Evolutionary conservation across 257 asterid species (phyloP).

Genomic region (Perilla frutescens): DNA sequence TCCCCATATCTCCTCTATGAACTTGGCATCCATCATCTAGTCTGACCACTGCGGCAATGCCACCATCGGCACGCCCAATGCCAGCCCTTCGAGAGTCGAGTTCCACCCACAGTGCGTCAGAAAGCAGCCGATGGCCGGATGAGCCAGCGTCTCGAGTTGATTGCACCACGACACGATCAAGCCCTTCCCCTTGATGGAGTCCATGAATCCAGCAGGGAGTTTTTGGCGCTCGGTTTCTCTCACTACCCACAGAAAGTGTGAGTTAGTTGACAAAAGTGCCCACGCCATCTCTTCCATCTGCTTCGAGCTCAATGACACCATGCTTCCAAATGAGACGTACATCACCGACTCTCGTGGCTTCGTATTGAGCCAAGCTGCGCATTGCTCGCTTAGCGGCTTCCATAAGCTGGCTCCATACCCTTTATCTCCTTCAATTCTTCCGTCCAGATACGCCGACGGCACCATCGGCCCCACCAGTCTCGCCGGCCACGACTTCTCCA

Average conservation of each 20-base stretch:
- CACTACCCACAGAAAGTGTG: constrained; percentile 67
- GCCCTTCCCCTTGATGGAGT: constrained; percentile 43
- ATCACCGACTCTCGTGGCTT: constrained; percentile 56
- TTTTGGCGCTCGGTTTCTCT: constrained; percentile 56
- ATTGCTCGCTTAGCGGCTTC: constrained; percentile 64
- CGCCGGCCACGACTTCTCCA: constrained; percentile 58
- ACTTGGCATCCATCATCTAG: constrained; percentile 71
- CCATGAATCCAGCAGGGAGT: constrained; percentile 45
- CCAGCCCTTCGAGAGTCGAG: constrained; percentile 63
- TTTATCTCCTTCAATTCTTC: constrained; percentile 61
- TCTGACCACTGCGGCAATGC: constrained; percentile 75
- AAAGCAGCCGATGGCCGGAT: constrained; percentile 63
- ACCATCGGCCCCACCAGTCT: constrained; percentile 71
- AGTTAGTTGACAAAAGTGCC: constrained; percentile 39
- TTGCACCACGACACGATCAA: constrained; percentile 75
- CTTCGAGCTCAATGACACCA: constrained; percentile 56
- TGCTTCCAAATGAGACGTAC: constrained; percentile 75
- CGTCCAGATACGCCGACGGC: constrained; percentile 69
- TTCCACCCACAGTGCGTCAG: constrained; percentile 80
- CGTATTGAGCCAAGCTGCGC: constrained; percentile 60
- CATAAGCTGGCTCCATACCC: constrained; percentile 79
- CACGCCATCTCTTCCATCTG: constrained; percentile 62
- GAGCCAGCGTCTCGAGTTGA: constrained; percentile 61
- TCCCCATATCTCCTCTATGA: constrained; percentile 64
- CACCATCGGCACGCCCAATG: constrained; percentile 70